Percentiles rank a stretch among this genome's conserved stretches.
These are phyloP conservation scores for Paecilomyces sp. DNA, from an alignment of 2,329 filamentous ascomycete species.

Conservation along the genomic window DNA sequence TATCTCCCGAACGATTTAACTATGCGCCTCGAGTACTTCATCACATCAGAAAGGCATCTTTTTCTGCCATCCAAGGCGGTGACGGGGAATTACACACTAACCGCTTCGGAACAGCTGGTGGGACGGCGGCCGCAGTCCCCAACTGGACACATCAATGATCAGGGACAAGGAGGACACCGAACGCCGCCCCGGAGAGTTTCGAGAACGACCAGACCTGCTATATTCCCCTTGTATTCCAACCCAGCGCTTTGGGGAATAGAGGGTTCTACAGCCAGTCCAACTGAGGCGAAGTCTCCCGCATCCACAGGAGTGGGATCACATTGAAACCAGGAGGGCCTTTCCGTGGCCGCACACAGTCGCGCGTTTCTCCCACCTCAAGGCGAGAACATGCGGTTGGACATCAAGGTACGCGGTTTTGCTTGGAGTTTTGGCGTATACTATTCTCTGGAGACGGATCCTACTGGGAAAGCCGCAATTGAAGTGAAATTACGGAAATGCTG, in stretches of 20 bases:
- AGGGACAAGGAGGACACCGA: neutral
- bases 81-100: neutral
- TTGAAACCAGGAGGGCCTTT: constrained; percentile 4
- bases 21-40: neutral
- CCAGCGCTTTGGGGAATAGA: neutral
- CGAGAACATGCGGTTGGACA: constrained; percentile 51
- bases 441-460: neutral
- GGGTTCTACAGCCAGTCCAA: neutral
- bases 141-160: neutral
- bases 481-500: constrained; percentile 20
- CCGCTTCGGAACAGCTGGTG: neutral
- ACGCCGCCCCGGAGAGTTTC: neutral
- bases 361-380: constrained; percentile 2
- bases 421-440: neutral
- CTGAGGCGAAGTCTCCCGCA: neutral
- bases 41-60: neutral
- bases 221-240: neutral
- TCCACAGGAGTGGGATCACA: neutral
- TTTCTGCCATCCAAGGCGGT: neutral
- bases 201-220: neutral
- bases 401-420: constrained; percentile 43
- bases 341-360: constrained; percentile 4
- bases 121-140: neutral
- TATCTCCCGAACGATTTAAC: too few relatives aligned
- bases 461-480: neutral